A percentile compares a stretch with the other conserved stretches of the same genome.
Evolutionary conservation across 1,139 yeast genomes (phyloP).

Genomic region (Geotrichum aggregatum): DNA sequence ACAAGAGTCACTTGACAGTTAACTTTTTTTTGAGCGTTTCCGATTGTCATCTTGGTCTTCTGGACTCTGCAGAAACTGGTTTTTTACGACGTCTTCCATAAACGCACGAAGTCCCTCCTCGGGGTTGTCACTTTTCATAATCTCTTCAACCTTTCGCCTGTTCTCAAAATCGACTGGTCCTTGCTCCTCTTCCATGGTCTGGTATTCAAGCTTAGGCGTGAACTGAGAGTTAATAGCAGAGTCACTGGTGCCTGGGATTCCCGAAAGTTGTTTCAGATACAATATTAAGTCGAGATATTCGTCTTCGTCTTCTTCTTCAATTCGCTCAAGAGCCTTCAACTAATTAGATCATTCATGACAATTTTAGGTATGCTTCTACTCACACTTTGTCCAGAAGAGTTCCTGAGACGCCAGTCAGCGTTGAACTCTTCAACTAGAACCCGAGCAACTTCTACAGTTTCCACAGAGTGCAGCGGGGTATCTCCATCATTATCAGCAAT

Average conservation of each 20-base stretch:
- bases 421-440: constrained; percentile 58
- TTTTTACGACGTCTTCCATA: constrained; percentile 60
- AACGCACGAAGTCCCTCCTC: constrained; percentile 71
- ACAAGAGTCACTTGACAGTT: not conserved
- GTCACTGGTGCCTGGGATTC: not conserved
- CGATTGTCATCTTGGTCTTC: constrained; percentile 16
- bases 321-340: constrained; percentile 45
- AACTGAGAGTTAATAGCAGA: not conserved
- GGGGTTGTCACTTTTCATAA: constrained; percentile 70
- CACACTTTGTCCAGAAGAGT: constrained; percentile 69
- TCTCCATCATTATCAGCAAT: constrained; percentile 87
- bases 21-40: constrained; percentile 14
- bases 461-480: constrained; percentile 90
- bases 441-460: constrained; percentile 62
- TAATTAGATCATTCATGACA: constrained; percentile 22
- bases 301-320: constrained; percentile 65
- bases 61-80: constrained; percentile 36
- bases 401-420: constrained; percentile 62
- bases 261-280: constrained; percentile 46
- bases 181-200: constrained; percentile 35
- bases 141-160: constrained; percentile 61
- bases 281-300: constrained; percentile 75
- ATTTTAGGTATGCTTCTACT: constrained; percentile 18
- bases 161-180: constrained; percentile 49
- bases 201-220: constrained; percentile 17